A percentile compares a stretch with the other conserved stretches of the same genome.
phyloP scores from a whole-genome alignment of 495 filamentous ascomycete genomes.

The Cudoniella acicularis region DNA sequence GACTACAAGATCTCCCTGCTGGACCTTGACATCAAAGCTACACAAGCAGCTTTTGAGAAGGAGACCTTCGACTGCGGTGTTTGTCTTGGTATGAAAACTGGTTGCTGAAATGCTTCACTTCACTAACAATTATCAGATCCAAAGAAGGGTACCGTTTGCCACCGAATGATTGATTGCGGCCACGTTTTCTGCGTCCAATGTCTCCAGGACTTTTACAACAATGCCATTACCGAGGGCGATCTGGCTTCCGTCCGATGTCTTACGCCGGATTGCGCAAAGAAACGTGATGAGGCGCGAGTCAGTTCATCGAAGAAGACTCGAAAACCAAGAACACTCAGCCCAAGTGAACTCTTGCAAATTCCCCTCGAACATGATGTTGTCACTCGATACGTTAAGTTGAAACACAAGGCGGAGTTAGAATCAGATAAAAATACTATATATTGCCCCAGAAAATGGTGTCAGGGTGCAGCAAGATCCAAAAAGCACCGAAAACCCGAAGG shows the following conservation, averaged over 20 bases:
- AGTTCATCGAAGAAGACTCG: constrained; percentile 25
- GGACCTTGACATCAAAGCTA: constrained; percentile 72
- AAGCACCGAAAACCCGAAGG: constrained; percentile 68
- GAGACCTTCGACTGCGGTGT: constrained; percentile 88
- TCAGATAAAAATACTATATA: constrained; percentile 90
- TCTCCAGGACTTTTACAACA: constrained; percentile 84
- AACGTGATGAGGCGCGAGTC: constrained; percentile 33
- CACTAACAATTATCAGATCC: constrained; percentile 50
- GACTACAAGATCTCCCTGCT: constrained; percentile 70
- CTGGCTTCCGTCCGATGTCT: constrained; percentile 74
- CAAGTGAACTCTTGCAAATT: constrained; percentile 86
- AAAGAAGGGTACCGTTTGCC: constrained; percentile 81
- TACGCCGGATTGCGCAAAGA: constrained; percentile 68
- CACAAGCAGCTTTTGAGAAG: constrained; percentile 69
- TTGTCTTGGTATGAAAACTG: constrained; percentile 50
- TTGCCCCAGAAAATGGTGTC: constrained; percentile 91
- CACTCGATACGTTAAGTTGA: constrained; percentile 81
- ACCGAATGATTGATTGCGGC: constrained; percentile 71
- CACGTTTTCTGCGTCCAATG: constrained; percentile 90
- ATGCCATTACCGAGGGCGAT: constrained; percentile 80
- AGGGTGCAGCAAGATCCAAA: constrained; percentile 80
- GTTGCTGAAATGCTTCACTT: background rate
- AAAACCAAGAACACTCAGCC: constrained; percentile 62
- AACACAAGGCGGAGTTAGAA: constrained; percentile 87
- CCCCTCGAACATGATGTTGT: constrained; percentile 69